phyloP scores from a whole-genome alignment of 257 asterid genomes.

The Solanum commersonii region DNA sequence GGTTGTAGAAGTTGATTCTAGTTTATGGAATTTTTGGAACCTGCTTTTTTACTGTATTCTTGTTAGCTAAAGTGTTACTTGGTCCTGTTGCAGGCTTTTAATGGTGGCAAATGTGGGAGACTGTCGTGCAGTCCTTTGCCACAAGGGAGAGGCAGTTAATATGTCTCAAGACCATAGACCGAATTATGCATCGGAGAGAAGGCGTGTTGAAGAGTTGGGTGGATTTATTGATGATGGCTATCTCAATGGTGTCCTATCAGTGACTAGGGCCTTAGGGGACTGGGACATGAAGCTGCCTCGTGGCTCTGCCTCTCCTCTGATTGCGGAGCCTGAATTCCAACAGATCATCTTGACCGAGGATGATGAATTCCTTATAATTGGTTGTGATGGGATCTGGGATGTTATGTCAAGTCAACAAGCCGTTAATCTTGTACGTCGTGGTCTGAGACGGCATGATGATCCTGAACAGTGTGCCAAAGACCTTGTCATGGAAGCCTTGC shows the following conservation, averaged over 20 bases:
- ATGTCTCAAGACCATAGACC: slow-evolving; percentile 90
- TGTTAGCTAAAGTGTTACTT: background rate
- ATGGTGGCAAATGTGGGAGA: slow-evolving; percentile 87
- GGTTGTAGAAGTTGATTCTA: background rate
- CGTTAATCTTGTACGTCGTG: slow-evolving; percentile 60
- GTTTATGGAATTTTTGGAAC: background rate
- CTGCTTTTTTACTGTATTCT: background rate
- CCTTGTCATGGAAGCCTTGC: slow-evolving; percentile 71
- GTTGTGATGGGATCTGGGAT: slow-evolving; percentile 89
- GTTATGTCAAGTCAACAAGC: slow-evolving; percentile 79
- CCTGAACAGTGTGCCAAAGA: slow-evolving; percentile 87
- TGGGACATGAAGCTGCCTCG: slow-evolving; percentile 89
- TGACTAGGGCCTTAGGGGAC: slow-evolving; percentile 75
- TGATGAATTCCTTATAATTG: slow-evolving; percentile 74
- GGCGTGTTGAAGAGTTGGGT: slow-evolving; percentile 66
- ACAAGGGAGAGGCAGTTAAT: slow-evolving; percentile 65
- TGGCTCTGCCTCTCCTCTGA: slow-evolving; percentile 67
- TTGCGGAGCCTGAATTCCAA: slow-evolving; percentile 65
- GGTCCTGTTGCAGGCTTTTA: slow-evolving; percentile 38
- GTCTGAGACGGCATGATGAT: slow-evolving; percentile 59
- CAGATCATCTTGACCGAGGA: slow-evolving; percentile 51
- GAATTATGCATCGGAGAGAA: slow-evolving; percentile 34
- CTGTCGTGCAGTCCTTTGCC: slow-evolving; percentile 84
- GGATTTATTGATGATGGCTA: slow-evolving; percentile 74
- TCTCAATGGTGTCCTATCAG: slow-evolving; percentile 66